These are phyloP conservation scores for Corylus heterophylla DNA, from an alignment of 306 rosid genomes.

Conservation along the genomic window DNA sequence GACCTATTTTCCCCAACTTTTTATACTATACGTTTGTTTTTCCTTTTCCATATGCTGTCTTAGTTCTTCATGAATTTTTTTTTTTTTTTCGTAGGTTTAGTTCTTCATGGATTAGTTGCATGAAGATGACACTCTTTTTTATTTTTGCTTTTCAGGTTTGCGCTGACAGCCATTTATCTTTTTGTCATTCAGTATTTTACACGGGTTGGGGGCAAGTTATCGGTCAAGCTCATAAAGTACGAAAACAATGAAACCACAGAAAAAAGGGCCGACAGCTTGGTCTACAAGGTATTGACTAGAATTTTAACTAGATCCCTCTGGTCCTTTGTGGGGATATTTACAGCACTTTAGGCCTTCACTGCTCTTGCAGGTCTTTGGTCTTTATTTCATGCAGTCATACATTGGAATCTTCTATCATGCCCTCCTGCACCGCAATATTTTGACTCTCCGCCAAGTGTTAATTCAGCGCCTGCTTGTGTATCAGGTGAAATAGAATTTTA, in stretches of 20 bases:
- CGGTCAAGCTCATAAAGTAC: conserved; percentile 73
- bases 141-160: conserved; percentile 7
- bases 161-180: conserved; percentile 48
- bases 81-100: neutral
- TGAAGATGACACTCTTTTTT: neutral
- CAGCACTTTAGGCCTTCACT: conserved; percentile 18
- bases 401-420: conserved; percentile 98
- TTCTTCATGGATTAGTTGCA: neutral
- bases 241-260: conserved; percentile 87
- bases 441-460: conserved; percentile 85
- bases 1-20: neutral
- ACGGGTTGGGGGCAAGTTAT: conserved; percentile 67
- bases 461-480: conserved; percentile 91
- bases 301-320: neutral
- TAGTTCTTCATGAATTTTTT: neutral
- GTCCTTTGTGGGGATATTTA: conserved; percentile 10
- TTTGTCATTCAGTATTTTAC: conserved; percentile 82
- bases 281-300: conserved; percentile 73
- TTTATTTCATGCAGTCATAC: conserved; percentile 95
- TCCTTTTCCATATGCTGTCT: neutral
- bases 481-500: conserved; percentile 48
- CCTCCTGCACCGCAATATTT: conserved; percentile 80
- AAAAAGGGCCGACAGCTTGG: conserved; percentile 90
- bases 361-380: conserved; percentile 85
- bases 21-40: neutral